Evolutionary conservation across 495 filamentous ascomycete genomes (phyloP).

Genomic region (Penicillium bovifimosum): DNA sequence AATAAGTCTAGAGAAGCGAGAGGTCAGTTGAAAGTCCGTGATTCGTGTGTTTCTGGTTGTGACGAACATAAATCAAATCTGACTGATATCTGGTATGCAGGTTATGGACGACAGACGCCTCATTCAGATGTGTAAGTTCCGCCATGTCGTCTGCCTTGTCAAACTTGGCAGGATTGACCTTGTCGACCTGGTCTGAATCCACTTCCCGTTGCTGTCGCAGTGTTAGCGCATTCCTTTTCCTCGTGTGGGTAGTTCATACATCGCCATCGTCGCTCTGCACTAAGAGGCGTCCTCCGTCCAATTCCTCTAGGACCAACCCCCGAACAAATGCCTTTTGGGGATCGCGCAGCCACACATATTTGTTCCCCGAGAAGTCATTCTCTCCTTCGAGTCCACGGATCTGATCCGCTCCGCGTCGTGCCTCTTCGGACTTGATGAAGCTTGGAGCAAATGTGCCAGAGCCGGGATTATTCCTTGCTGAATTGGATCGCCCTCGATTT

Average conservation of each 20-base stretch:
- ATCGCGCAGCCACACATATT: constrained; percentile 96
- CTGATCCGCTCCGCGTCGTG: constrained; percentile 58
- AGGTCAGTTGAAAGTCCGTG: constrained; percentile 2
- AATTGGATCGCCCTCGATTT: constrained; percentile 52
- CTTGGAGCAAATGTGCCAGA: constrained; percentile 86
- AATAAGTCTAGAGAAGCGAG: constrained; percentile 65
- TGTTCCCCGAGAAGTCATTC: constrained; percentile 97
- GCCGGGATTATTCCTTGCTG: constrained; percentile 49
- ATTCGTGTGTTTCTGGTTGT: background rate
- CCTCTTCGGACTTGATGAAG: constrained; percentile 83
- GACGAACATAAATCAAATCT: constrained; percentile 82
- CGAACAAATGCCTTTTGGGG: constrained; percentile 81
- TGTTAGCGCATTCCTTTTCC: background rate
- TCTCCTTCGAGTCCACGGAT: constrained; percentile 82
- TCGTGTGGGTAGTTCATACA: constrained; percentile 43
- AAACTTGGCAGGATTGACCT: constrained; percentile 98
- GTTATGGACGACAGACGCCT: constrained; percentile 97
- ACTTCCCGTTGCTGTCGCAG: constrained; percentile 72
- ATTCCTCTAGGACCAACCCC: constrained; percentile 84
- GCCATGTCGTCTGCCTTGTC: constrained; percentile 99
- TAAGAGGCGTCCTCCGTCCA: constrained; percentile 58
- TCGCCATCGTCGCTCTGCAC: constrained; percentile 94
- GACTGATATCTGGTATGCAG: constrained; percentile 88
- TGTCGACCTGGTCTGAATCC: constrained; percentile 81
- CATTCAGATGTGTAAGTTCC: constrained; percentile 94